phyloP scores from a whole-genome alignment of 257 asterid genomes.

The Ilex aquifolium region DNA sequence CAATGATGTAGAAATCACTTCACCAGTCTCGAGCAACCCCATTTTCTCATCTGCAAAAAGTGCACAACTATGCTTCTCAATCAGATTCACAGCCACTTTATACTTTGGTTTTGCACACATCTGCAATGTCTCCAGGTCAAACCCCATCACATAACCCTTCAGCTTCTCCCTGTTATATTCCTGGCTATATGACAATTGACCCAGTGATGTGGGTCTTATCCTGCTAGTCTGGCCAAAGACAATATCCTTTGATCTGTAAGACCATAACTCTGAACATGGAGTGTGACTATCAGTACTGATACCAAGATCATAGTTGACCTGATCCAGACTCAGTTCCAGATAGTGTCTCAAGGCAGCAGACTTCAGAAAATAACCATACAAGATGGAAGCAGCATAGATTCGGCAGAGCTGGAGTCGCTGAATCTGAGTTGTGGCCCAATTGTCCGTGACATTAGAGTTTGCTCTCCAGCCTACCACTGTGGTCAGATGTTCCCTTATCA shows the following conservation, averaged over 20 bases:
- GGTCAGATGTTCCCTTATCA: constrained; percentile 67
- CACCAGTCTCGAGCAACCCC: constrained; percentile 32
- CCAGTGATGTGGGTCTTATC: constrained; percentile 22
- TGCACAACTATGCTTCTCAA: constrained; percentile 63
- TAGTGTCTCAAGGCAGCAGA: constrained; percentile 61
- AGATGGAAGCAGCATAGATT: constrained; percentile 56
- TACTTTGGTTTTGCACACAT: constrained; percentile 70
- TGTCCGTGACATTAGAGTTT: constrained; percentile 39
- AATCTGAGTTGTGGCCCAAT: constrained; percentile 51
- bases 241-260: constrained; percentile 29
- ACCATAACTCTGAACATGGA: constrained; percentile 20
- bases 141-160: constrained; percentile 50
- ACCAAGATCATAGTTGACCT: constrained; percentile 15
- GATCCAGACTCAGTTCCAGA: constrained; percentile 45
- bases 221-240: constrained; percentile 22
- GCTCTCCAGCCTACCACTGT: constrained; percentile 44
- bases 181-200: constrained; percentile 20
- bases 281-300: constrained; percentile 10
- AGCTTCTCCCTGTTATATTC: constrained; percentile 29
- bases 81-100: constrained; percentile 56
- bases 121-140: constrained; percentile 46
- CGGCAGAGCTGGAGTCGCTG: constrained; percentile 42
- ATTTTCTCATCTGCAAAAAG: constrained; percentile 54
- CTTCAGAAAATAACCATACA: constrained; percentile 78
- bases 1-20: constrained; percentile 51